These are phyloP conservation scores for Lodderomyces beijingensis DNA, from an alignment of 1,139 yeast species.

Conservation along the genomic window DNA sequence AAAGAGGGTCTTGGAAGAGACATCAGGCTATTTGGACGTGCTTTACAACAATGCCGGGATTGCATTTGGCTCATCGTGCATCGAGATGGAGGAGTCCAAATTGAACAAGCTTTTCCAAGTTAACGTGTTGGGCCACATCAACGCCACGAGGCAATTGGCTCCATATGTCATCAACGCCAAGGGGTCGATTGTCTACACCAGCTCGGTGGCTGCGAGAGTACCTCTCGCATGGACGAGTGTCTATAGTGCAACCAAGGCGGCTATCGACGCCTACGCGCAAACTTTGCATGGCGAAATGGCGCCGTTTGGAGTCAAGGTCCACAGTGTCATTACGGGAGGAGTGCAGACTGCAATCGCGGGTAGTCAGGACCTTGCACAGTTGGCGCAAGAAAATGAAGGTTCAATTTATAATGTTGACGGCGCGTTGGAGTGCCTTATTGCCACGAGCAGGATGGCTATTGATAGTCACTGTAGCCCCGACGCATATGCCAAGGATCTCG, in stretches of 20 bases:
- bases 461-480: conserved; percentile 21
- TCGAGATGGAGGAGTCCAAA: conserved; percentile 25
- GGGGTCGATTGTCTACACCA: conserved; percentile 34
- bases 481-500: conserved; percentile 29
- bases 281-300: conserved; percentile 58
- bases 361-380: conserved; percentile 11
- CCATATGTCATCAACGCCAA: conserved; percentile 29
- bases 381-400: conserved; percentile 7
- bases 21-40: conserved; percentile 28
- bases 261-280: conserved; percentile 67
- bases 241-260: conserved; percentile 50
- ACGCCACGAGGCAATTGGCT: conserved; percentile 29
- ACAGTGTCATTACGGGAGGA: conserved; percentile 38
- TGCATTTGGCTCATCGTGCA: conserved; percentile 27
- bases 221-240: conserved; percentile 34
- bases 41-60: conserved; percentile 36
- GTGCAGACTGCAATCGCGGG: conserved; percentile 31
- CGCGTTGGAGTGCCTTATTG: conserved; percentile 20
- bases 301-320: conserved; percentile 36
- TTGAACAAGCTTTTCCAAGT: conserved; percentile 25
- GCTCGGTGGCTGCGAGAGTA: conserved; percentile 32
- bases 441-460: conserved; percentile 24
- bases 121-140: conserved; percentile 37
- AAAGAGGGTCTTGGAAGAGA: conserved; percentile 17
- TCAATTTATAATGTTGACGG: conserved; percentile 29